phyloP scores from a whole-genome alignment of 139 green algal species.

The Mesostigma viride region DNA sequence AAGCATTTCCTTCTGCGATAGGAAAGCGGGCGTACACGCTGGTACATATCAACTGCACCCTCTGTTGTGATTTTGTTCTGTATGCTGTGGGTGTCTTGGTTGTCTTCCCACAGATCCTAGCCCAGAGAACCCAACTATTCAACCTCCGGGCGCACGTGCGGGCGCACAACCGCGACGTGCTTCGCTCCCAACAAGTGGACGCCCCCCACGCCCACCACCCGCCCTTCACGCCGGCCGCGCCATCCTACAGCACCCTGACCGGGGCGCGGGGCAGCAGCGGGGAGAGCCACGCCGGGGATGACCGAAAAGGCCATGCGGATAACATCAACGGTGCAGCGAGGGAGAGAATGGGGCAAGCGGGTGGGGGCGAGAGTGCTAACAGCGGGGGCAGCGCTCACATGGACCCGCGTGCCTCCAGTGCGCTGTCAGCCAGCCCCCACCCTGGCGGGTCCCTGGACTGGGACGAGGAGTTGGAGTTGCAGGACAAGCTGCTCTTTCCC shows the following conservation, averaged over 20 bases:
- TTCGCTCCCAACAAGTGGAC: constrained; percentile 1
- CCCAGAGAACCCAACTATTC: constrained; percentile 14
- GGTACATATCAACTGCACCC: background rate
- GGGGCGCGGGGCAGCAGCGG: background rate
- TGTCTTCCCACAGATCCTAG: no score
- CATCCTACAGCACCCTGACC: background rate
- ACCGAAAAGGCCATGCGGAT: background rate
- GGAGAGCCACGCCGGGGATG: no score
- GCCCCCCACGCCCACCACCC: background rate
- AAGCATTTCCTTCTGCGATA: background rate
- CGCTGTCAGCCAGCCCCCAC: background rate
- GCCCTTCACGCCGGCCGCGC: background rate
- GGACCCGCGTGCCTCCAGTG: background rate
- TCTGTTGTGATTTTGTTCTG: background rate
- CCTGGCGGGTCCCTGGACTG: background rate
- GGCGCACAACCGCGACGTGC: no score
- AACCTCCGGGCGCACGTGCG: no score
- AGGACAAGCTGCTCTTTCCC: constrained; percentile 17
- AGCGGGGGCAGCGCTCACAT: background rate
- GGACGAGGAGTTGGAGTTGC: background rate
- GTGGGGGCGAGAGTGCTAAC: background rate
- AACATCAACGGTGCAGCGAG: background rate
- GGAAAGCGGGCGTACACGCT: background rate
- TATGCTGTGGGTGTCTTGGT: constrained; percentile 10
- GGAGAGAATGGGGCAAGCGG: background rate